These are phyloP conservation scores for Ascochyta fabae DNA, from an alignment of 2,329 filamentous ascomycete species.

Conservation along the genomic window DNA sequence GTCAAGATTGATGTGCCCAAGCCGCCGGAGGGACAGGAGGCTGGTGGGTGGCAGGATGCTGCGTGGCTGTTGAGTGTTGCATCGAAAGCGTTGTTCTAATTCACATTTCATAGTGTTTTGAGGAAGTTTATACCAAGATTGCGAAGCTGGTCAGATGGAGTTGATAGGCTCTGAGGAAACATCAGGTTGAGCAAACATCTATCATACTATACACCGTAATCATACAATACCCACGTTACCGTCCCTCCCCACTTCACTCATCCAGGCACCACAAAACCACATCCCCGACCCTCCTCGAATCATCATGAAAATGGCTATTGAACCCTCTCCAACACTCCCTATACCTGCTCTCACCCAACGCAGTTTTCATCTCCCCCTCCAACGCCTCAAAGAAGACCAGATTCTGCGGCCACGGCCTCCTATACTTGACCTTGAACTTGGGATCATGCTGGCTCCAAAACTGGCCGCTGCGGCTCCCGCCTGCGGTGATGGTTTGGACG, in stretches of 20 bases:
- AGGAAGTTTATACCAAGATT: no score
- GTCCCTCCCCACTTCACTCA: conserved; percentile 6
- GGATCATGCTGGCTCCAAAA: conserved; percentile 35
- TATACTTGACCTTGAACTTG: conserved; percentile 24
- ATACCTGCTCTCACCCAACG: conserved; percentile 58
- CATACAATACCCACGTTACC: neutral
- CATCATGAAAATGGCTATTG: conserved; percentile 69
- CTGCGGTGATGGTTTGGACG: conserved; percentile 27
- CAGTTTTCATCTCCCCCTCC: conserved; percentile 55
- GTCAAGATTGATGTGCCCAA: conserved; percentile 19
- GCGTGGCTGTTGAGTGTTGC: conserved; percentile 64
- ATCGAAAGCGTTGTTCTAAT: conserved; percentile 51
- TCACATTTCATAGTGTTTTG: neutral
- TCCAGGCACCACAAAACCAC: conserved; percentile 64
- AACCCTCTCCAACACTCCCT: conserved; percentile 65
- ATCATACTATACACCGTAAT: neutral
- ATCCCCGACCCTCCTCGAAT: conserved; percentile 66
- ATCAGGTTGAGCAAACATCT: no score
- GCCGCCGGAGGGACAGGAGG: conserved; percentile 32
- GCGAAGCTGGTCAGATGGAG: no score
- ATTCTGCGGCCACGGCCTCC: conserved; percentile 53
- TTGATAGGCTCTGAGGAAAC: no score
- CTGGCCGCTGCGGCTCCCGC: conserved; percentile 28
- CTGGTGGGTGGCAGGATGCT: conserved; percentile 64
- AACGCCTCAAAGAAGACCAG: conserved; percentile 65